phyloP scores from a whole-genome alignment of 1,284 basidiomycete species.

The Entoloma clypeatum region DNA sequence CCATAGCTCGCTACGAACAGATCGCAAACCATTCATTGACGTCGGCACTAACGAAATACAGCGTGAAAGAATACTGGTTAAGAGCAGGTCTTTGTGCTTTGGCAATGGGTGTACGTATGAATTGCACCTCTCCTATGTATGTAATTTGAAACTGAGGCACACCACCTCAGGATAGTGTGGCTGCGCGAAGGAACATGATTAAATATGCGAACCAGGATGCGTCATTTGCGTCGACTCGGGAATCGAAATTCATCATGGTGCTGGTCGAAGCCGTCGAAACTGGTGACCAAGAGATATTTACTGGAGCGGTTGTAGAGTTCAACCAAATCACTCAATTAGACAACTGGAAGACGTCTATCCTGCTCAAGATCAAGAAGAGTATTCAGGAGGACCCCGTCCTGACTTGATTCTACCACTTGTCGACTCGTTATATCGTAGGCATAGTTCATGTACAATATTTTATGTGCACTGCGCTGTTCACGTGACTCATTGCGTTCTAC shows the following conservation, averaged over 20 bases:
- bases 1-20: conserved; percentile 86
- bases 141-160: conserved; percentile 12
- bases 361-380: conserved; percentile 84
- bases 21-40: conserved; percentile 85
- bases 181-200: conserved; percentile 72
- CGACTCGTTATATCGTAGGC: neutral
- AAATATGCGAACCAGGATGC: conserved; percentile 77
- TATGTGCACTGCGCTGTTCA: conserved; percentile 1
- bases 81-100: conserved; percentile 85
- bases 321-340: conserved; percentile 89
- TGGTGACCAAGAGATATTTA: conserved; percentile 78
- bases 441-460: conserved; percentile 11
- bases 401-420: conserved; percentile 28
- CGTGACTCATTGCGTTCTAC: conserved; percentile 2
- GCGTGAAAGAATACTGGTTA: conserved; percentile 98
- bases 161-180: conserved; percentile 72
- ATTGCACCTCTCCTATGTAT: too few relatives aligned
- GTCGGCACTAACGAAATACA: conserved; percentile 93
- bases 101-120: conserved; percentile 68
- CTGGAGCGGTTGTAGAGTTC: conserved; percentile 77
- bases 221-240: conserved; percentile 82
- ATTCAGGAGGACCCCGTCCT: conserved; percentile 58
- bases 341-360: conserved; percentile 89
- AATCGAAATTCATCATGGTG: conserved; percentile 81
- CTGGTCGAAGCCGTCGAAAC: conserved; percentile 78